phyloP scores from a whole-genome alignment of 768 basidiomycete genomes.

The Antrodiella citrinella region DNA sequence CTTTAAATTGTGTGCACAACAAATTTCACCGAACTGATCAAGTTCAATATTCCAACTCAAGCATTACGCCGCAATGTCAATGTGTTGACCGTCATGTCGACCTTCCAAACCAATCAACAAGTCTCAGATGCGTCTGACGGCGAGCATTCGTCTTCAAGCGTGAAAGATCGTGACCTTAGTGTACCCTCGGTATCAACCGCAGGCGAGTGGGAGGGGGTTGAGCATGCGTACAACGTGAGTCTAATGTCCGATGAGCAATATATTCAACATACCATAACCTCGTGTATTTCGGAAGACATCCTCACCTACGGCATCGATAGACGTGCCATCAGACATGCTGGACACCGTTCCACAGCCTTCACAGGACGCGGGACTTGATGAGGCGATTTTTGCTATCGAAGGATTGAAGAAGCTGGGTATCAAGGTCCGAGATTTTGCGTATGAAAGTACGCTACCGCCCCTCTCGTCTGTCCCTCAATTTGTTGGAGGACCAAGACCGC shows the following conservation, averaged over 20 bases:
- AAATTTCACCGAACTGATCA: no score
- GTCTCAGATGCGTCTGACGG: neutral
- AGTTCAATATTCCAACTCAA: no score
- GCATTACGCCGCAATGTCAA: no score
- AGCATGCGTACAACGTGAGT: neutral
- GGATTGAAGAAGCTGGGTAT: conserved; percentile 25
- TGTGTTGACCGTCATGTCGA: no score
- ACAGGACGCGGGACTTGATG: neutral
- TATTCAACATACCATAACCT: neutral
- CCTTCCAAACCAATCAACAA: no score
- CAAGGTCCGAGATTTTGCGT: conserved; percentile 55
- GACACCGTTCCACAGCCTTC: neutral
- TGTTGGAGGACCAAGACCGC: conserved; percentile 29
- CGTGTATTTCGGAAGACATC: neutral
- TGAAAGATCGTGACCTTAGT: neutral
- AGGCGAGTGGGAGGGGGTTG: neutral
- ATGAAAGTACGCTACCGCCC: conserved; percentile 58
- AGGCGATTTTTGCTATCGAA: neutral
- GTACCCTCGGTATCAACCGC: neutral
- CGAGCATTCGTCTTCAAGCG: neutral
- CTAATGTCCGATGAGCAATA: neutral
- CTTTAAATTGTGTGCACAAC: no score
- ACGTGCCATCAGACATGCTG: neutral
- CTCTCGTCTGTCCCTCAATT: conserved; percentile 42
- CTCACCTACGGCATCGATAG: neutral